Evolutionary conservation across 2,329 filamentous ascomycete species (phyloP), one percentile per base, ranked within the genome.

Genomic region (Colletotrichum sublineola): DNA sequence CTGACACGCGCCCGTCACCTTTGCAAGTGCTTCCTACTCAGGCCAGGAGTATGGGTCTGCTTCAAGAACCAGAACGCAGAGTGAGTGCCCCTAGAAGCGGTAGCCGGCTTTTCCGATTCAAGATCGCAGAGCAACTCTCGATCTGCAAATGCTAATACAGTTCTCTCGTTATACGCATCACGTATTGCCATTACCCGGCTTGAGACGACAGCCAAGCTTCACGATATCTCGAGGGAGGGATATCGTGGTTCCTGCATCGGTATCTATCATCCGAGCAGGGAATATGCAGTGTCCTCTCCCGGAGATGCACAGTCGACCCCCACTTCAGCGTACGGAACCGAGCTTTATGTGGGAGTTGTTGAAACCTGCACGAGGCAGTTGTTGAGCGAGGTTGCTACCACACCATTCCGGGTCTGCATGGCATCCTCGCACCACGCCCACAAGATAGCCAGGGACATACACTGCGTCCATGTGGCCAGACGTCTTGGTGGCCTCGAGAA

Each of bases 291-390:
- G 44, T 44, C 40, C 40, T 70, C 46, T 31, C 55, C 38, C 38
- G 42, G 64, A 31, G 20, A n/a, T 67, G 55, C 67, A 70, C 66
- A 48, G n/a, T 61, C 46, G 31, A 48, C 31, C 42, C 33, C 33
- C 40, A 31, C 38, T 48, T 48, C 20, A n/a, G 24, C 50, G 44
- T 48, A 42, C 29, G 15, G 53, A 29, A 58, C 65, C 57, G 63
- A 57, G 52, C 64, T 63, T 50, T 42, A 44, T 68, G 29, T 38
- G 58, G 65, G 68, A 68, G 42, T 52, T 68, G 38, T 40, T 58
- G 58, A 66, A 56, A 31, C 46, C 52, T n/a, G 58, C 15, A 53
- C 18, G 29, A 46, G 31, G 36, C 42, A 55, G 52, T 31, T 58
- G 33, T 42, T 55, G 52, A 44, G 53, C 52, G 56, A 15, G 29